Percentiles rank a stretch among this genome's conserved stretches.
Conservation (phyloP, 805 yeast species). For the Hanseniaspora thailandica region DNA sequence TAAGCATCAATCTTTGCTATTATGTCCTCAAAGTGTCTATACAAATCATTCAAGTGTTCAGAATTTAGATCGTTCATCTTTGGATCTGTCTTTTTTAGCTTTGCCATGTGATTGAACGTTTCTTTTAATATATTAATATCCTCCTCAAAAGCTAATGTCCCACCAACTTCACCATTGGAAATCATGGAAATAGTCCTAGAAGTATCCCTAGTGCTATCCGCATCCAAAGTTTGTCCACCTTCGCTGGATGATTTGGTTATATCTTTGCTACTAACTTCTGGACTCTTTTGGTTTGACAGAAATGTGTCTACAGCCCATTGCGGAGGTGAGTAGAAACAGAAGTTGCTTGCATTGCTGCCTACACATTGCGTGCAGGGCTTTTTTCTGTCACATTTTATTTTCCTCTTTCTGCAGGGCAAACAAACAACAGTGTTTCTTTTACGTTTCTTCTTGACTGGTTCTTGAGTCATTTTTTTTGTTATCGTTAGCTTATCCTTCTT, state of each 20-base stretch:
- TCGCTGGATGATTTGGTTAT: not conserved
- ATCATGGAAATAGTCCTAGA: not conserved
- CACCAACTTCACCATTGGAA: not conserved
- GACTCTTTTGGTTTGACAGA: not conserved
- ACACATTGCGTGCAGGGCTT: conserved; percentile 15
- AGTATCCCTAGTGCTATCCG: not conserved
- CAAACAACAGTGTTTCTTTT: conserved; percentile 16
- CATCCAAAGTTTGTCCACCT: not conserved
- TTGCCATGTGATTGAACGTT: not conserved
- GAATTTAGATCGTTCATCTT: not conserved
- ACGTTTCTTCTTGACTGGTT: conserved; percentile 7
- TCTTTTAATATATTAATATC: not conserved
- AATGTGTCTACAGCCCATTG: conserved; percentile 15
- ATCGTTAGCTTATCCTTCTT: not conserved
- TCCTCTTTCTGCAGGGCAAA: conserved; percentile 15
- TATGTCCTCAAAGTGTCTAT: not conserved
- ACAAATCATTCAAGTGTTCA: not conserved
- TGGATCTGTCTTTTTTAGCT: not conserved
- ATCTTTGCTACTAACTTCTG: not conserved
- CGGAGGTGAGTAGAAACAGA: conserved; percentile 16
- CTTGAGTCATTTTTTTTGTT: too few species aligned
- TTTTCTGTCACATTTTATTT: conserved; percentile 15
- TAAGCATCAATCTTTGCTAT: not conserved
- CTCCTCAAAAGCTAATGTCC: not conserved
- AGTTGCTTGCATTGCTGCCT: conserved; percentile 13